A percentile compares a stretch with the other conserved stretches of the same genome.
These are phyloP conservation scores for Pythium utonaiense DNA, from an alignment of 352 stramenopile genomes.

Conservation along the genomic window DNA sequence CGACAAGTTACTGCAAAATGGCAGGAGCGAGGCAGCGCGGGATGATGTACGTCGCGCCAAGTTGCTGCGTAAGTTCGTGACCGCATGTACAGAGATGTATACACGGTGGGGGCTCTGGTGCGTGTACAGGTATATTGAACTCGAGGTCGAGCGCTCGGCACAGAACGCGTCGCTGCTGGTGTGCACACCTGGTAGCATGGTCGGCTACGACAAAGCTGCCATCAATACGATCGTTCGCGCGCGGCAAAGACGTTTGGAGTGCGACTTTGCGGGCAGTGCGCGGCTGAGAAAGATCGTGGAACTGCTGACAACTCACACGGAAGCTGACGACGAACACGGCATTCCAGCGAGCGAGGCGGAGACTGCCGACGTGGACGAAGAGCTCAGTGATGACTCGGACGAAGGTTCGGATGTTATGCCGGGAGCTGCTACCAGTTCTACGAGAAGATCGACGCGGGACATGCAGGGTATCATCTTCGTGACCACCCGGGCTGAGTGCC, in stretches of 20 bases:
- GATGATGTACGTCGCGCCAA: conserved; percentile 46
- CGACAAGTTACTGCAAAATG: conserved; percentile 14
- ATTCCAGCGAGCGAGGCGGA: background rate
- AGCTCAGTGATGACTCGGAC: conserved; percentile 25
- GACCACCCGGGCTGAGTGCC: conserved; percentile 74
- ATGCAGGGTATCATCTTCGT: conserved; percentile 86
- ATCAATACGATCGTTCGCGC: conserved; percentile 48
- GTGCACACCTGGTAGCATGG: conserved; percentile 48
- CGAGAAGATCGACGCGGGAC: background rate
- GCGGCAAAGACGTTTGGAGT: conserved; percentile 22
- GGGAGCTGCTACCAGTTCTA: background rate
- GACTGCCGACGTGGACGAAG: background rate
- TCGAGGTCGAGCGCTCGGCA: conserved; percentile 68
- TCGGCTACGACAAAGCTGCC: conserved; percentile 51
- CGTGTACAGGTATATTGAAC: conserved; percentile 63
- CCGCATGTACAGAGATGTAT: conserved; percentile 53
- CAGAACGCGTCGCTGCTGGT: conserved; percentile 51
- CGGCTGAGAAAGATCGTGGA: conserved; percentile 60
- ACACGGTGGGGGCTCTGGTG: conserved; percentile 70
- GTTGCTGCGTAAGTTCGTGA: conserved; percentile 48
- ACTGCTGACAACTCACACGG: conserved; percentile 30
- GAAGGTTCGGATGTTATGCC: background rate
- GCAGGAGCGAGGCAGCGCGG: conserved; percentile 14
- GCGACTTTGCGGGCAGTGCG: conserved; percentile 43
- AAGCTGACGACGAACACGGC: background rate